A percentile compares a stretch with the other conserved stretches of the same genome.
phyloP scores from a whole-genome alignment of 805 yeast species.

The Metschnikowia sp. region DNA sequence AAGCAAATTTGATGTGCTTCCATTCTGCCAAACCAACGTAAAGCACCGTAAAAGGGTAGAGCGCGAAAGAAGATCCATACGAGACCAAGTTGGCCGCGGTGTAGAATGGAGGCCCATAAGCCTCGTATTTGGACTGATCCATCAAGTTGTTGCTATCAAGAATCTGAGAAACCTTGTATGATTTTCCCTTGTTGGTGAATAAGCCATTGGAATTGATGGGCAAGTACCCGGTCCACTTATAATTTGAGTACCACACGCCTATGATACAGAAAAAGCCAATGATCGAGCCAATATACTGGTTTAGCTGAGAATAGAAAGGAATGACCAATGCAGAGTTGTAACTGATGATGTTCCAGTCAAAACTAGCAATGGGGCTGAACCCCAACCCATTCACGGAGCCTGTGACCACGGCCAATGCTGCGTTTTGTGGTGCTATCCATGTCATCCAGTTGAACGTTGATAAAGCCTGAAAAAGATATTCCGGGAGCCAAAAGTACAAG shows the following conservation, averaged over 20 bases:
- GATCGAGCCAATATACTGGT: slow-evolving; percentile 22
- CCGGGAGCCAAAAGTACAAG: slow-evolving; percentile 29
- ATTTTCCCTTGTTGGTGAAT: slow-evolving; percentile 25
- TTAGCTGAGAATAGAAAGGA: slow-evolving; percentile 25
- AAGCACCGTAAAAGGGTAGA: slow-evolving; percentile 24
- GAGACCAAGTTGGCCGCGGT: slow-evolving; percentile 21
- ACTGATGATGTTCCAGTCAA: slow-evolving; percentile 24
- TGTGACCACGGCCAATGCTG: slow-evolving; percentile 23
- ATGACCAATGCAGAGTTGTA: slow-evolving; percentile 32
- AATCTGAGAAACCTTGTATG: slow-evolving; percentile 18
- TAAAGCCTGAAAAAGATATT: slow-evolving; percentile 24
- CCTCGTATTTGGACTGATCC: slow-evolving; percentile 18
- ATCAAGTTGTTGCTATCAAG: slow-evolving; percentile 13
- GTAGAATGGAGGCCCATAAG: slow-evolving; percentile 23
- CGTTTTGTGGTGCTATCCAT: slow-evolving; percentile 28
- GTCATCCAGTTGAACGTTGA: slow-evolving; percentile 31
- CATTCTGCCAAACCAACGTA: slow-evolving; percentile 18
- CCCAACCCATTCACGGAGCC: slow-evolving; percentile 28
- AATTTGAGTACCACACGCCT: slow-evolving; percentile 28
- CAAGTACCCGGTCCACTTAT: slow-evolving; percentile 28
- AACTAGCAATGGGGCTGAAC: slow-evolving; percentile 32
- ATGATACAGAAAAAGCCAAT: slow-evolving; percentile 23
- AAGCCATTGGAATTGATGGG: slow-evolving; percentile 25
- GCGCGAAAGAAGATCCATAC: slow-evolving; percentile 25
- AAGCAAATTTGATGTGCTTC: slow-evolving; percentile 12